phyloP scores from a whole-genome alignment of 768 basidiomycete species.

The Leucosporidium creatinivorum region DNA sequence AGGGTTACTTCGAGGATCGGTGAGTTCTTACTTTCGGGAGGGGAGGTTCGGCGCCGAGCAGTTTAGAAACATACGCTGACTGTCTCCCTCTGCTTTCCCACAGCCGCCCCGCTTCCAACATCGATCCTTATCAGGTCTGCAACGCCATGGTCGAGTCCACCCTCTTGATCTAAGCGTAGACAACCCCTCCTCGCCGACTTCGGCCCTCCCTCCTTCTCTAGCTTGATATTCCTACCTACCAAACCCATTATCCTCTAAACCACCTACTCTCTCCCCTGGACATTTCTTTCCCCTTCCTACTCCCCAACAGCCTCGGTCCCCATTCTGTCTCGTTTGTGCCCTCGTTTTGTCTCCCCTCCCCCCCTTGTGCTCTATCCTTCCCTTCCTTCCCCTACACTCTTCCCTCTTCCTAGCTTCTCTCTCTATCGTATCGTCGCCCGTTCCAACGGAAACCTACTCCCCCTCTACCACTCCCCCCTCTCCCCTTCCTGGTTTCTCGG shows the following conservation, averaged over 20 bases:
- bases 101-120: slow-evolving; percentile 87
- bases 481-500: too few species aligned
- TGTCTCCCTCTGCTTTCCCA: too few species aligned
- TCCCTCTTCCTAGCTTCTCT: not conserved
- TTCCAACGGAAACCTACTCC: too few species aligned
- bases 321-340: not conserved
- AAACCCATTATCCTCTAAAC: too few species aligned
- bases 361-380: not conserved
- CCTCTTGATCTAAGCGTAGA: too few species aligned
- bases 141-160: slow-evolving; percentile 28
- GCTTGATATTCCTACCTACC: too few species aligned
- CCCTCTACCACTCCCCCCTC: too few species aligned
- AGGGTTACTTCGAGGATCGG: slow-evolving; percentile 83
- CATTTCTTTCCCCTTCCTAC: too few species aligned
- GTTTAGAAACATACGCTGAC: slow-evolving; percentile 9
- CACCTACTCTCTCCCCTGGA: too few species aligned
- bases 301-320: too few species aligned
- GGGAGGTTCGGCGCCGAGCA: not conserved
- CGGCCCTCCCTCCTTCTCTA: too few species aligned
- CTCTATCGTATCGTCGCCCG: not conserved
- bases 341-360: not conserved
- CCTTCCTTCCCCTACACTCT: not conserved
- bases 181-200: too few species aligned
- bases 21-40: not conserved
- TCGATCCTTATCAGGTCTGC: slow-evolving; percentile 95